A percentile compares a stretch with the other conserved stretches of the same genome.
Evolutionary conservation across 331 rosid species (phyloP).

Genomic region (Dryas integrifolia): DNA sequence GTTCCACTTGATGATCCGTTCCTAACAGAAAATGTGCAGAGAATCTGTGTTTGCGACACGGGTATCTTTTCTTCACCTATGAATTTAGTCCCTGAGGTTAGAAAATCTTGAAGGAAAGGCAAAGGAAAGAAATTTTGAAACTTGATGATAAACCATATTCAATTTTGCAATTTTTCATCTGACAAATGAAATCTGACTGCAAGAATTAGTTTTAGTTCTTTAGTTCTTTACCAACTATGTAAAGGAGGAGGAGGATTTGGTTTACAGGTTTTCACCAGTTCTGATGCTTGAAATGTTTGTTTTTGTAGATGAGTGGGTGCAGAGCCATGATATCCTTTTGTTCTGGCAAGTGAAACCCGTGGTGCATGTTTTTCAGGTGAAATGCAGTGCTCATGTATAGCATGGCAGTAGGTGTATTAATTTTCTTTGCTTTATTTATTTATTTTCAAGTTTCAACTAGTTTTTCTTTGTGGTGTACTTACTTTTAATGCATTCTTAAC

Average conservation of each 20-base stretch:
- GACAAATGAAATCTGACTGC: background rate
- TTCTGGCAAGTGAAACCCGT: slow-evolving; percentile 98
- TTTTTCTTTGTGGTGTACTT: background rate
- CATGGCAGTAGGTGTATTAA: background rate
- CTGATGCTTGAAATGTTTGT: slow-evolving; percentile 22
- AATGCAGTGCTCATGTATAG: background rate
- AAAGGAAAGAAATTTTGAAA: background rate
- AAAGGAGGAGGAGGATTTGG: background rate
- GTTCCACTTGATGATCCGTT: slow-evolving; percentile 67
- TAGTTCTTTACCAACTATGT: background rate
- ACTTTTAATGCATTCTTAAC: background rate
- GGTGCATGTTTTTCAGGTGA: slow-evolving; percentile 95
- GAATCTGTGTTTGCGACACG: slow-evolving; percentile 70
- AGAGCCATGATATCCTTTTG: slow-evolving; percentile 68
- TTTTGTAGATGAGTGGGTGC: slow-evolving; percentile 69
- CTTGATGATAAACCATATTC: background rate
- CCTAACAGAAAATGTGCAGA: slow-evolving; percentile 72
- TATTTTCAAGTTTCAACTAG: background rate
- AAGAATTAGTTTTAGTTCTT: background rate
- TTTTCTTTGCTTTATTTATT: background rate
- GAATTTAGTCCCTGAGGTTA: slow-evolving; percentile 7
- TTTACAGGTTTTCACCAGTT: slow-evolving; percentile 18
- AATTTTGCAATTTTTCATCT: slow-evolving; percentile 3
- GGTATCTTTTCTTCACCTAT: slow-evolving; percentile 36
- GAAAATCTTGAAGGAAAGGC: background rate